phyloP scores from a whole-genome alignment of 2,329 filamentous ascomycete species.

The Fusarium kyushuense region DNA sequence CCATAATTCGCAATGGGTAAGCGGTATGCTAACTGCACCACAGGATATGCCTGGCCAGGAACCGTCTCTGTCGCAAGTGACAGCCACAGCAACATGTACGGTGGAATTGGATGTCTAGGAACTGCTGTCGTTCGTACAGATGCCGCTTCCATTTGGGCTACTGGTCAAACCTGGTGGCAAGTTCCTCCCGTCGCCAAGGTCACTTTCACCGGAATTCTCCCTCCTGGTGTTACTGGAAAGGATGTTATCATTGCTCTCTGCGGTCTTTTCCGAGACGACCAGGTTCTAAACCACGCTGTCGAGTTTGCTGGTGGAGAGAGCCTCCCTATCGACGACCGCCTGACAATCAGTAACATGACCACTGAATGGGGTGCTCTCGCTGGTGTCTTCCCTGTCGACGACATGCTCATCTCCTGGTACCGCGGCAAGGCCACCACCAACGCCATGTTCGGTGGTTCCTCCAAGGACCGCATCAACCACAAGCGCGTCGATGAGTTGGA shows the following conservation, averaged over 20 bases:
- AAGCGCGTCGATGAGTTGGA: conserved; percentile 78
- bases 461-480: conserved; percentile 76
- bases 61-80: conserved; percentile 85
- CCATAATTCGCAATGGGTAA: accelerated
- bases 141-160: conserved; percentile 87
- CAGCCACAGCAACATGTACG: conserved; percentile 82
- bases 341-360: conserved; percentile 85
- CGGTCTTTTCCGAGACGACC: conserved; percentile 85
- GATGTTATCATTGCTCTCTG: conserved; percentile 93
- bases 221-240: conserved; percentile 87
- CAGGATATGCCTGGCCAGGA: conserved; percentile 82
- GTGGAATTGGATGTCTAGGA: conserved; percentile 51
- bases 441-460: conserved; percentile 67
- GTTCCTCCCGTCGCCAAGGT: conserved; percentile 86
- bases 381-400: conserved; percentile 79
- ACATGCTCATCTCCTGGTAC: conserved; percentile 77
- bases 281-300: conserved; percentile 90
- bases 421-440: conserved; percentile 79
- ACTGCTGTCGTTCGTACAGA: conserved; percentile 87
- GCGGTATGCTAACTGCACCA: not conserved
- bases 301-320: conserved; percentile 88
- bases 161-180: conserved; percentile 87
- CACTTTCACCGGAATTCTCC: conserved; percentile 79
- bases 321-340: conserved; percentile 76
- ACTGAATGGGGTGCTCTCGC: conserved; percentile 81